Conservation (phyloP, 1,139 yeast species). For the Magnusiomyces clavatus region DNA sequence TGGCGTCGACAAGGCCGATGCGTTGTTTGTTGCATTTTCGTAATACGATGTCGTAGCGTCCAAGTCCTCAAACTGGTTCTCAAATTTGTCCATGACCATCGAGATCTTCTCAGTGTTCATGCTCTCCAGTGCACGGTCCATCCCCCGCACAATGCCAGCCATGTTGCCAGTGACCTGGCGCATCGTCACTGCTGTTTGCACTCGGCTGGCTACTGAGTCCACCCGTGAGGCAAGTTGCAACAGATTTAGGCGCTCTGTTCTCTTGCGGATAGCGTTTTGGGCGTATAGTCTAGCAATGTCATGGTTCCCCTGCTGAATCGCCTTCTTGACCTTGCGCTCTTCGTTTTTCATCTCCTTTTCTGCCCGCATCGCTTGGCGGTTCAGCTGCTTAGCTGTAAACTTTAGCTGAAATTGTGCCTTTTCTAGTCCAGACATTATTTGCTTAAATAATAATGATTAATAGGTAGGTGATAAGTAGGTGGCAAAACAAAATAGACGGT, state of each 20-base stretch:
- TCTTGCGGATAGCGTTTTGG: constrained; percentile 88
- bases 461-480: neutral
- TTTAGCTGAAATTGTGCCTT: constrained; percentile 25
- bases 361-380: constrained; percentile 82
- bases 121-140: constrained; percentile 93
- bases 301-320: constrained; percentile 74
- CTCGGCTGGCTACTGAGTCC: constrained; percentile 93
- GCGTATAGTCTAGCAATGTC: constrained; percentile 95
- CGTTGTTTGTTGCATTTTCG: constrained; percentile 81
- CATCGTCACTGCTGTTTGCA: constrained; percentile 97
- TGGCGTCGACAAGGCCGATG: constrained; percentile 84
- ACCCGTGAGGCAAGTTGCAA: constrained; percentile 80
- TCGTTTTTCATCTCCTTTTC: constrained; percentile 85
- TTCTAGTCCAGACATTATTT: constrained; percentile 14
- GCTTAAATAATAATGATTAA: neutral
- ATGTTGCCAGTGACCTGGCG: constrained; percentile 87
- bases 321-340: constrained; percentile 81
- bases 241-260: constrained; percentile 77
- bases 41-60: constrained; percentile 92
- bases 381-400: constrained; percentile 90
- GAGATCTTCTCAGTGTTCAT: constrained; percentile 90
- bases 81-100: constrained; percentile 95
- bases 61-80: constrained; percentile 88
- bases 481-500: no score
- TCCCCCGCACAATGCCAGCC: constrained; percentile 87